phyloP scores from a whole-genome alignment of 1,284 basidiomycete genomes.

The Coniferiporia sulphurascens region DNA sequence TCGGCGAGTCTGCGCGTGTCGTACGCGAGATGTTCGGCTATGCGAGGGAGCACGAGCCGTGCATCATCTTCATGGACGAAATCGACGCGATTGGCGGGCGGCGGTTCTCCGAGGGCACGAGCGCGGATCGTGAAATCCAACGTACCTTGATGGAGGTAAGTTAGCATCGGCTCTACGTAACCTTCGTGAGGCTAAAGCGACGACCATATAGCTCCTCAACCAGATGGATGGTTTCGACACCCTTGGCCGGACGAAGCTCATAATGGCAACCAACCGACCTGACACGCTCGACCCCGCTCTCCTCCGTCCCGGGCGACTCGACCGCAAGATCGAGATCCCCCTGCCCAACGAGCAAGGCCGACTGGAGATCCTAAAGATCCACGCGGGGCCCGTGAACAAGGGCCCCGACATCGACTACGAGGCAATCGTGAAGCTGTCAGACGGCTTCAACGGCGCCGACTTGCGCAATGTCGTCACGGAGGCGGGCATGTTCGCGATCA shows the following conservation, averaged over 20 bases:
- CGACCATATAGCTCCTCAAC: conserved; percentile 74
- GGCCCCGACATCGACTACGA: conserved; percentile 94
- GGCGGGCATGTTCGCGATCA: conserved; percentile 98
- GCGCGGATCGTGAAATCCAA: conserved; percentile 98
- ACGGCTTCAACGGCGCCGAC: conserved; percentile 94
- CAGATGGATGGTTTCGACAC: conserved; percentile 99
- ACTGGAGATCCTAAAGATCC: conserved; percentile 97
- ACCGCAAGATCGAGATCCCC: conserved; percentile 98
- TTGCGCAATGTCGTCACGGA: conserved; percentile 96
- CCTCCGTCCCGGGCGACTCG: conserved; percentile 91
- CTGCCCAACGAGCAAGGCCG: conserved; percentile 96
- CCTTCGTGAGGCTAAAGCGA: no score
- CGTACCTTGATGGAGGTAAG: conserved; percentile 95
- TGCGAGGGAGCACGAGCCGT: conserved; percentile 95
- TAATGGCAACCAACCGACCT: conserved; percentile 97
- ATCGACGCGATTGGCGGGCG: conserved; percentile 97
- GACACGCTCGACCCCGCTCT: conserved; percentile 98
- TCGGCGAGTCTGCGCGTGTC: conserved; percentile 93
- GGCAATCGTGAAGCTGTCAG: conserved; percentile 94
- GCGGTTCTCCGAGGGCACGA: conserved; percentile 97
- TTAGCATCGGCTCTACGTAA: conserved; percentile 12
- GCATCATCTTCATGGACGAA: conserved; percentile 99
- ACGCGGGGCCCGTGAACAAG: conserved; percentile 93
- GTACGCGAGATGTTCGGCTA: conserved; percentile 99
- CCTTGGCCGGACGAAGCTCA: conserved; percentile 92